A percentile compares a stretch with the other conserved stretches of the same genome.
phyloP scores from a whole-genome alignment of 2,329 filamentous ascomycete species.

The Talaromyces sp. region DNA sequence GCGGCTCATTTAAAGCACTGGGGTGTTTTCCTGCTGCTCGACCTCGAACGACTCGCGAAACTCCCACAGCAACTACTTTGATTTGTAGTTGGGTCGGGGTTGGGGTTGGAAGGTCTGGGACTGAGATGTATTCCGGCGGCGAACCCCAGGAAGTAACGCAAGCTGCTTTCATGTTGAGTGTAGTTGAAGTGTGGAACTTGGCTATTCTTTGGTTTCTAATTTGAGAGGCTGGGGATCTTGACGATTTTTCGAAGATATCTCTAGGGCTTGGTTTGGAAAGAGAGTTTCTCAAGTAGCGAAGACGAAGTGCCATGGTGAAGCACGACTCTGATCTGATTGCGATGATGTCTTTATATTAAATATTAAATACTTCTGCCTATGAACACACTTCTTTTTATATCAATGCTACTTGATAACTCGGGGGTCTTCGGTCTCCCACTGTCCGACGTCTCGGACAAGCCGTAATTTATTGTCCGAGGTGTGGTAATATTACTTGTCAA shows the following conservation, averaged over 20 bases:
- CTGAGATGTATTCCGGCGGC: not conserved
- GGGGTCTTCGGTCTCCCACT: not conserved
- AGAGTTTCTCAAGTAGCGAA: not conserved
- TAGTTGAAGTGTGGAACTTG: not conserved
- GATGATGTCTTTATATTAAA: too few species aligned
- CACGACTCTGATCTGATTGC: too few species aligned
- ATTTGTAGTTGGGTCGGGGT: not conserved
- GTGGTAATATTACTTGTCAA: not conserved
- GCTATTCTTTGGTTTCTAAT: not conserved
- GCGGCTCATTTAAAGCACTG: not conserved
- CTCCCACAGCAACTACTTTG: not conserved
- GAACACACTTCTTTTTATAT: not conserved
- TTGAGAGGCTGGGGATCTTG: not conserved
- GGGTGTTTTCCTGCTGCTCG: not conserved
- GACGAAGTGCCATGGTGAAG: too few species aligned
- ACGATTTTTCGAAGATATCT: not conserved
- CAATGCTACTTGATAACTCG: not conserved
- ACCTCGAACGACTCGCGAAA: not conserved
- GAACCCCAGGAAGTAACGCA: not conserved
- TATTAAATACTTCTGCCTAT: not conserved
- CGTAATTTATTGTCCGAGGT: not conserved
- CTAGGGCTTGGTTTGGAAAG: not conserved
- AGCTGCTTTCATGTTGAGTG: not conserved
- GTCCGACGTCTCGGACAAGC: not conserved
- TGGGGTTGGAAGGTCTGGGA: not conserved